A percentile compares a stretch with the other conserved stretches of the same genome.
Evolutionary conservation across 768 basidiomycete genomes (phyloP).

Genomic region (Hygrophorus pudorinus): DNA sequence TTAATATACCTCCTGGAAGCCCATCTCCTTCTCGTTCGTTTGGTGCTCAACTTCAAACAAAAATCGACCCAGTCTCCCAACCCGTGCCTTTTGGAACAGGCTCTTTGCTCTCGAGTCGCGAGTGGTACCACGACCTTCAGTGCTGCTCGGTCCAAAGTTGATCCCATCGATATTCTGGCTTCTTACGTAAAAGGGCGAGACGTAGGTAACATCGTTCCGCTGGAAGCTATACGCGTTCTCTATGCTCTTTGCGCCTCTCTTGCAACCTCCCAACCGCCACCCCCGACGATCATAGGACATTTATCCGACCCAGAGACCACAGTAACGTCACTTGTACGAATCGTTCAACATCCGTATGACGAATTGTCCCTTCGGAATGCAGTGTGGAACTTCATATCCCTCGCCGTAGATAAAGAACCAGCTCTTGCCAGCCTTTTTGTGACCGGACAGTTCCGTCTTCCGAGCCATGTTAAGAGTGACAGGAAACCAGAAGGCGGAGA

Average conservation of each 20-base stretch:
- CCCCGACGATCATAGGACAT: constrained; percentile 70
- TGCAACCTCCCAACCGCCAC: constrained; percentile 46
- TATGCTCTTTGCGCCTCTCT: constrained; percentile 59
- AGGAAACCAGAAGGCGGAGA: constrained; percentile 28
- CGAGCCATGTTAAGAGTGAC: constrained; percentile 31
- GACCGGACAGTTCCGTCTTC: constrained; percentile 55
- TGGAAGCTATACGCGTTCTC: constrained; percentile 60
- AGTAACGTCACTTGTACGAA: constrained; percentile 55
- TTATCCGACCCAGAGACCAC: constrained; percentile 68
- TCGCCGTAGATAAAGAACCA: constrained; percentile 80
- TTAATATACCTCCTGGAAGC: constrained; percentile 62
- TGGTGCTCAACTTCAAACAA: constrained; percentile 59
- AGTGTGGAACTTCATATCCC: constrained; percentile 76
- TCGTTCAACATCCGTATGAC: constrained; percentile 72
- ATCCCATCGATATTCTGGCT: constrained; percentile 70
- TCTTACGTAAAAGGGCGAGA: constrained; percentile 57
- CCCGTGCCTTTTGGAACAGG: constrained; percentile 67
- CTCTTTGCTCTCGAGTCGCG: constrained; percentile 53
- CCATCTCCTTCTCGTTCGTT: constrained; percentile 49
- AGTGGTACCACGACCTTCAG: constrained; percentile 38
- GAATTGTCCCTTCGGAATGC: constrained; percentile 62
- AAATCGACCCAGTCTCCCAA: constrained; percentile 30
- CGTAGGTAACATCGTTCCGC: constrained; percentile 48
- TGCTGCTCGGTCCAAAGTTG: constrained; percentile 37
- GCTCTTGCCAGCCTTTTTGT: constrained; percentile 76